These are phyloP conservation scores for Saraca asoca DNA, from an alignment of 331 rosid species.

Conservation along the genomic window DNA sequence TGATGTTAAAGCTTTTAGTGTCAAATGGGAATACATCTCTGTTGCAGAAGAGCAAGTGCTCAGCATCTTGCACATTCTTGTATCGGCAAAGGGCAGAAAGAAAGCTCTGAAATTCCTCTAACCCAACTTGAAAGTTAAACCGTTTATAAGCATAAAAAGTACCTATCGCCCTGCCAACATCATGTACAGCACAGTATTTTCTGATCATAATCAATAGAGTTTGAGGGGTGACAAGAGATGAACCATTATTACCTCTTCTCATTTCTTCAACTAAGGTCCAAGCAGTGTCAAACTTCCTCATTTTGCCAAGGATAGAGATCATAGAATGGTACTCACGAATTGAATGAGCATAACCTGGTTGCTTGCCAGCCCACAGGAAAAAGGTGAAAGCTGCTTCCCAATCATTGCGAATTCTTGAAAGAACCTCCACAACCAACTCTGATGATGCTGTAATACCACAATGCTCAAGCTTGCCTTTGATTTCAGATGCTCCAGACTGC, in stretches of 20 bases:
- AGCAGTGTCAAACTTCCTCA: slow-evolving; percentile 87
- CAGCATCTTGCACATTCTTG: slow-evolving; percentile 81
- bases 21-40: slow-evolving; percentile 56
- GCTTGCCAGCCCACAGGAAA: slow-evolving; percentile 87
- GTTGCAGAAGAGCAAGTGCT: slow-evolving; percentile 70
- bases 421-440: slow-evolving; percentile 69
- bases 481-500: slow-evolving; percentile 35
- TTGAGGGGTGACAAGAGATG: slow-evolving; percentile 64
- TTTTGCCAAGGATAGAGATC: slow-evolving; percentile 80
- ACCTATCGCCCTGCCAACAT: slow-evolving; percentile 73
- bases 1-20: slow-evolving; percentile 80
- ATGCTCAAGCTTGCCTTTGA: slow-evolving; percentile 60
- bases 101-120: slow-evolving; percentile 76
- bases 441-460: slow-evolving; percentile 51
- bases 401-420: slow-evolving; percentile 67
- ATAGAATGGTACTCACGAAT: slow-evolving; percentile 77
- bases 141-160: slow-evolving; percentile 67
- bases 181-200: slow-evolving; percentile 69
- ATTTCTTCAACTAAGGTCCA: slow-evolving; percentile 82
- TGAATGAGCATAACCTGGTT: slow-evolving; percentile 59
- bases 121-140: slow-evolving; percentile 57
- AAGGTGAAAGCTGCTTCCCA: slow-evolving; percentile 90
- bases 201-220: slow-evolving; percentile 86
- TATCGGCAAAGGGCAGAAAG: slow-evolving; percentile 89
- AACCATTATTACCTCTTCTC: slow-evolving; percentile 50